These are phyloP conservation scores for Anethum foeniculum DNA, from an alignment of 140 eudicot genomes.

Conservation along the genomic window DNA sequence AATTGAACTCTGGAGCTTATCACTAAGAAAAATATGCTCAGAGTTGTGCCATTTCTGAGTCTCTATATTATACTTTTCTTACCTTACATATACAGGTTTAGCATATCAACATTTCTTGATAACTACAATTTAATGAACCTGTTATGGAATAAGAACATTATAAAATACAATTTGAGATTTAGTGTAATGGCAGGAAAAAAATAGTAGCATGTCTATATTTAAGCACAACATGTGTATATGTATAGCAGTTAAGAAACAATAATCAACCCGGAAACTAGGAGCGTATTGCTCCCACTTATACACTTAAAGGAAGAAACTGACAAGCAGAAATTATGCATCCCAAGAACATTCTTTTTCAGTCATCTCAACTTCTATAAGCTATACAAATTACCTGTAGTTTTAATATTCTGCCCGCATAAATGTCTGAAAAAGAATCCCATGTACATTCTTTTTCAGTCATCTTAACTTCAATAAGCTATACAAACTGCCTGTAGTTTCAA, in stretches of 20 bases:
- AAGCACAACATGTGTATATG: not conserved
- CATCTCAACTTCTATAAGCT: too few species aligned
- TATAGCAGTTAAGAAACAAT: not conserved
- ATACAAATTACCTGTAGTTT: too few species aligned
- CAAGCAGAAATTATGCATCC: constrained; percentile 31
- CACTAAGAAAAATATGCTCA: not conserved
- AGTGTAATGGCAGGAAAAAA: not conserved
- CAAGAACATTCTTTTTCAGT: too few species aligned
- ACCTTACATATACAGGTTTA: not conserved
- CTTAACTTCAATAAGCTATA: too few species aligned
- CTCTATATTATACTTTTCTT: not conserved
- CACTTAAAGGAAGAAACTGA: constrained; percentile 27
- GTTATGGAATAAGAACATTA: not conserved
- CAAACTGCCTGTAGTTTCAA: too few species aligned
- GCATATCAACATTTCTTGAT: not conserved
- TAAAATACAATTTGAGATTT: not conserved
- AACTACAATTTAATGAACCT: not conserved
- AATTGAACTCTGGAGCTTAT: not conserved
- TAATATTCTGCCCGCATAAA: too few species aligned
- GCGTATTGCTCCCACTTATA: not conserved
- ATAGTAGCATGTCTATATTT: not conserved
- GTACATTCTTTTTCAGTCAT: too few species aligned
- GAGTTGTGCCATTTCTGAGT: not conserved
- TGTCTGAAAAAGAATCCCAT: too few species aligned
- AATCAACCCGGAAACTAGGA: not conserved